Conservation (phyloP, 495 filamentous ascomycete genomes). For the Aspergillus sclerotiicarbonarius region DNA sequence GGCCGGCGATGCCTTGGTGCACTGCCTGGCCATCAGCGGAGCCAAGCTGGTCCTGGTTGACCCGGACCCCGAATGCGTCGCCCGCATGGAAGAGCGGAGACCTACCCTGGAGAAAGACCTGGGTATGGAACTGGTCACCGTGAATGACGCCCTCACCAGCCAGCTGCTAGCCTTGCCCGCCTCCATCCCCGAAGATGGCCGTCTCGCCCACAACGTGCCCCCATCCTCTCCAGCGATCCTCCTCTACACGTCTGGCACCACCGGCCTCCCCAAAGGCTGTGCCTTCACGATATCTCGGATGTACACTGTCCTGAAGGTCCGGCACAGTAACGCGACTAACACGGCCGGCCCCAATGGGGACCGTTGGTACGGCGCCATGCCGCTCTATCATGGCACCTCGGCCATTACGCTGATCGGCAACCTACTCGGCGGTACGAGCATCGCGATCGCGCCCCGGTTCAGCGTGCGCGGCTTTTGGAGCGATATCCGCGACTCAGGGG, state of each 20-base stretch:
- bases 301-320: slow-evolving; percentile 27
- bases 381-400: slow-evolving; percentile 77
- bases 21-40: slow-evolving; percentile 63
- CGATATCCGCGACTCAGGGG: slow-evolving; percentile 64
- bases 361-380: slow-evolving; percentile 77
- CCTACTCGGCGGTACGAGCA: slow-evolving; percentile 55
- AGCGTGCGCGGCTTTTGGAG: slow-evolving; percentile 70
- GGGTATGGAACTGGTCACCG: slow-evolving; percentile 51
- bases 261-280: slow-evolving; percentile 63
- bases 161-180: slow-evolving; percentile 51
- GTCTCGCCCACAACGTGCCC: slow-evolving; percentile 41
- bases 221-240: slow-evolving; percentile 55
- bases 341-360: slow-evolving; percentile 46
- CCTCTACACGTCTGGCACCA: slow-evolving; percentile 72
- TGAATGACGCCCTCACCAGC: slow-evolving; percentile 46
- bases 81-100: slow-evolving; percentile 54
- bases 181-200: slow-evolving; percentile 48
- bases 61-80: slow-evolving; percentile 52
- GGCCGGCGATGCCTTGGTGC: slow-evolving; percentile 60
- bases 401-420: slow-evolving; percentile 52
- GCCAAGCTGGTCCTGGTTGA: slow-evolving; percentile 65
- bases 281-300: slow-evolving; percentile 48
- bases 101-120: slow-evolving; percentile 47
- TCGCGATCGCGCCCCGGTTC: slow-evolving; percentile 71
- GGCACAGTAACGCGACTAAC: slow-evolving; percentile 27